These are phyloP conservation scores for Ophiostoma sp. DNA, from an alignment of 2,329 filamentous ascomycete species.

Conservation along the genomic window DNA sequence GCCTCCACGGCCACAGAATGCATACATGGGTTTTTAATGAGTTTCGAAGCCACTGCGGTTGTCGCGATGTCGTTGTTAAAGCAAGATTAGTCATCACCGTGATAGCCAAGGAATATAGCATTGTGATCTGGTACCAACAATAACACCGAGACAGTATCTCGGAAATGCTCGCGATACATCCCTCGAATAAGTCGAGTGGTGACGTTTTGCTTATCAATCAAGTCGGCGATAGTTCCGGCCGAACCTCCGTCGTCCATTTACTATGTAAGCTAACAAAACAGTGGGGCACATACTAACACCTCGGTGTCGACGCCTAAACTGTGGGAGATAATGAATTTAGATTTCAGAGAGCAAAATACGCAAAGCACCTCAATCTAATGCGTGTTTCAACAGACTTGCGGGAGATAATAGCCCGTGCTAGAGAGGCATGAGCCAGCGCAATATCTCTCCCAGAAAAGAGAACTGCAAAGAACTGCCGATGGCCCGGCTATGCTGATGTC, in stretches of 20 bases:
- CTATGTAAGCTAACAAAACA: not conserved
- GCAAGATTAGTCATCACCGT: not conserved
- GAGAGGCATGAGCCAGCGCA: not conserved
- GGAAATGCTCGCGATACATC: not conserved
- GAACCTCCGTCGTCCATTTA: not conserved
- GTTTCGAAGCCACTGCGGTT: not conserved
- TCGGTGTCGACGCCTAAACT: not conserved
- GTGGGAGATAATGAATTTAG: not conserved
- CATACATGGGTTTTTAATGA: not conserved
- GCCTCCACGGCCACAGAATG: not conserved
- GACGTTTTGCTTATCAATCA: conserved; percentile 10
- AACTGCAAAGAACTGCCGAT: not conserved
- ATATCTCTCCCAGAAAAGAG: not conserved
- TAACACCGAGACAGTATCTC: not conserved
- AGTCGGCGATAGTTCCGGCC: conserved; percentile 4
- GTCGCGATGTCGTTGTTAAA: not conserved
- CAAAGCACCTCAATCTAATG: not conserved
- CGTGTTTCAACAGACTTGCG: not conserved
- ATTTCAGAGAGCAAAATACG: not conserved
- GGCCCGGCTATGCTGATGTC: not conserved
- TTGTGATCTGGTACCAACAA: not conserved
- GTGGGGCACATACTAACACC: not conserved
- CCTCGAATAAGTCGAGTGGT: not conserved
- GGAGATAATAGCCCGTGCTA: not conserved
- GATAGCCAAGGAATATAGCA: too few relatives aligned